A percentile compares a stretch with the other conserved stretches of the same genome.
Conservation (phyloP, 2,329 filamentous ascomycete genomes). For the Huntiella decipiens region DNA sequence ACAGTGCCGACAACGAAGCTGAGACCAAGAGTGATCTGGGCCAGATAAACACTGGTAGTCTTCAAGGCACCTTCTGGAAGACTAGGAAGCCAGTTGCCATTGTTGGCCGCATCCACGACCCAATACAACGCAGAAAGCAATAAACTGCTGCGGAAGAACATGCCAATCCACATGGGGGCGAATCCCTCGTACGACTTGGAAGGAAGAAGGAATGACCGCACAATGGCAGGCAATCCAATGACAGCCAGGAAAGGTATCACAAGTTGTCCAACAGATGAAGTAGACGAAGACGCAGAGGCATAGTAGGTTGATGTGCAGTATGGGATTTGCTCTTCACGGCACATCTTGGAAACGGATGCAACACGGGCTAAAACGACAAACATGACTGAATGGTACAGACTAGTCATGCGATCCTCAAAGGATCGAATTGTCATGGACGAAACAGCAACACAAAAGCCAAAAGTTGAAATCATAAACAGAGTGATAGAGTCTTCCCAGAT, state of each 20-base stretch:
- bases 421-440: conserved; percentile 56
- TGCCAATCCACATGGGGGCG: conserved; percentile 66
- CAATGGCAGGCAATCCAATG: conserved; percentile 49
- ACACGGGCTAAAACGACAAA: conserved; percentile 65
- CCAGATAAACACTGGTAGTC: conserved; percentile 53
- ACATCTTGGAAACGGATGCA: conserved; percentile 77
- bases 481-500: conserved; percentile 97
- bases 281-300: conserved; percentile 75
- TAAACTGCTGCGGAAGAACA: conserved; percentile 58
- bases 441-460: conserved; percentile 56
- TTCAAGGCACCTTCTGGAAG: conserved; percentile 47
- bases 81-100: conserved; percentile 55
- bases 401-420: conserved; percentile 50
- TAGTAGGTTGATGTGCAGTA: conserved; percentile 94
- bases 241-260: conserved; percentile 59
- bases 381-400: conserved; percentile 65
- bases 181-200: conserved; percentile 78
- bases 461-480: conserved; percentile 76
- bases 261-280: conserved; percentile 80
- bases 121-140: conserved; percentile 66
- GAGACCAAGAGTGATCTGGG: conserved; percentile 62
- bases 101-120: conserved; percentile 76
- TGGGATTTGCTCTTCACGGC: conserved; percentile 95
- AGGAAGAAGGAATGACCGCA: conserved; percentile 63
- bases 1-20: conserved; percentile 68